Percentiles rank a stretch among this genome's conserved stretches.
phyloP scores from a whole-genome alignment of 2,329 filamentous ascomycete species.

The Penicillium expansum region DNA sequence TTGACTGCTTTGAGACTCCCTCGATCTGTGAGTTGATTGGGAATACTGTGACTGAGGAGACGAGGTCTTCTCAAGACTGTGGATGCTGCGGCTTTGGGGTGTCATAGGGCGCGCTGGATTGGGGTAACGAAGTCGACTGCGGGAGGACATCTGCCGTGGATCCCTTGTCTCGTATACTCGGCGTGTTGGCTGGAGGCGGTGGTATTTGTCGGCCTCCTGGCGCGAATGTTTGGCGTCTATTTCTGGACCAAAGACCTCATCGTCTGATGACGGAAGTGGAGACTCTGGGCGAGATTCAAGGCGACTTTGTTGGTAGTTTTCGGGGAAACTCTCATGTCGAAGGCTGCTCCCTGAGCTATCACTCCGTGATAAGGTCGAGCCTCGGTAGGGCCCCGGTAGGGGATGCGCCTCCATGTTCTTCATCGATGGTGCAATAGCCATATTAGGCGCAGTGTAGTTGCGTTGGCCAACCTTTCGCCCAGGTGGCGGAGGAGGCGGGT shows the following conservation, averaged over 20 bases:
- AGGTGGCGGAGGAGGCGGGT: constrained; percentile 14
- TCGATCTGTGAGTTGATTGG: constrained; percentile 21
- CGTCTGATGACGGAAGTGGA: constrained; percentile 42
- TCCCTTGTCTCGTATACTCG: constrained; percentile 14
- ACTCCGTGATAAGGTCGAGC: constrained; percentile 21
- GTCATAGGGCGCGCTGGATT: constrained; percentile 20
- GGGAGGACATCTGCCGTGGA: constrained; percentile 3
- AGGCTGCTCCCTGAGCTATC: constrained; percentile 27
- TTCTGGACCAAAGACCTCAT: constrained; percentile 32
- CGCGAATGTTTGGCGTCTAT: constrained; percentile 10
- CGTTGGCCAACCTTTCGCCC: constrained; percentile 11
- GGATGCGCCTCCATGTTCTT: constrained; percentile 14
- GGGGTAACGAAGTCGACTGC: constrained; percentile 10
- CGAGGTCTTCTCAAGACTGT: constrained; percentile 20
- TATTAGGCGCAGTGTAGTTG: constrained; percentile 19
- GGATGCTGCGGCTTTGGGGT: constrained; percentile 23
- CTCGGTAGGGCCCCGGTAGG: constrained; percentile 11
- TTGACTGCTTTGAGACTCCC: constrained; percentile 20
- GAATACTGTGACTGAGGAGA: constrained; percentile 27
- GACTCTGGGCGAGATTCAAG: constrained; percentile 34
- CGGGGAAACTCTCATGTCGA: constrained; percentile 19
- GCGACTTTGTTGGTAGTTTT: constrained; percentile 16
- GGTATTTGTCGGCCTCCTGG: constrained; percentile 14
- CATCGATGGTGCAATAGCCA: neutral
- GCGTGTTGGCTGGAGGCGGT: constrained; percentile 8